phyloP scores from a whole-genome alignment of 2,329 filamentous ascomycete genomes.

The Calonectria fujianensis region DNA sequence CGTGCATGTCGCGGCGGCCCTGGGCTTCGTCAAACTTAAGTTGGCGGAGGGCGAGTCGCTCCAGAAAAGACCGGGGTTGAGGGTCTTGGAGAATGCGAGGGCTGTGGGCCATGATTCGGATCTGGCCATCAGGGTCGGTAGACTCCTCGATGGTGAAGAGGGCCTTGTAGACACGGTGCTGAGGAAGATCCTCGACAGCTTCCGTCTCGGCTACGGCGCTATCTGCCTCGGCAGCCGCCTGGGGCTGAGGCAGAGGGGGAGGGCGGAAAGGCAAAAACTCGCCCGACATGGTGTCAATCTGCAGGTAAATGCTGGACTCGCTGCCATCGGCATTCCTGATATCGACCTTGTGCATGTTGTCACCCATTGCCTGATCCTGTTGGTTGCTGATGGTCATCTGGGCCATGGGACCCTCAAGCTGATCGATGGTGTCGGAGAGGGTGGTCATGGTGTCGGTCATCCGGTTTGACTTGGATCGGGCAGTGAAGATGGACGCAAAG shows the following conservation, averaged over 20 bases:
- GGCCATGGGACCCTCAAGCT: slow-evolving; percentile 75
- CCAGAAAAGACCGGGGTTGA: slow-evolving; percentile 76
- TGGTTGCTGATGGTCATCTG: slow-evolving; percentile 68
- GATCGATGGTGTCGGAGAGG: slow-evolving; percentile 75
- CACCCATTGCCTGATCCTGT: slow-evolving; percentile 64
- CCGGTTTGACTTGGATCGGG: slow-evolving; percentile 69
- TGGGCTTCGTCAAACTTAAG: slow-evolving; percentile 74
- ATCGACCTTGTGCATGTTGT: slow-evolving; percentile 71
- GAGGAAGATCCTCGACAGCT: slow-evolving; percentile 61
- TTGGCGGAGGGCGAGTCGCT: slow-evolving; percentile 81
- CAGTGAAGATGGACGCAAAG: slow-evolving; percentile 89
- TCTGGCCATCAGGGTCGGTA: slow-evolving; percentile 74
- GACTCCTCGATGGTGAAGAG: slow-evolving; percentile 82
- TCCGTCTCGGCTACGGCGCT: slow-evolving; percentile 58
- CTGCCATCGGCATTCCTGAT: slow-evolving; percentile 74
- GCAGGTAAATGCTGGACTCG: slow-evolving; percentile 77
- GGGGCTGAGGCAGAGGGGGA: slow-evolving; percentile 85
- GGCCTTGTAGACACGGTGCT: slow-evolving; percentile 76
- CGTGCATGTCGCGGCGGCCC: slow-evolving; percentile 77
- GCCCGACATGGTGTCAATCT: slow-evolving; percentile 80
- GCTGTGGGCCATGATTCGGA: slow-evolving; percentile 77
- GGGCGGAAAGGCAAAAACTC: slow-evolving; percentile 88
- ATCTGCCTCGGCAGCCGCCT: slow-evolving; percentile 65
- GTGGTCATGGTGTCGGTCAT: slow-evolving; percentile 80
- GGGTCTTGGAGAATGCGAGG: slow-evolving; percentile 73